A percentile compares a stretch with the other conserved stretches of the same genome.
These are phyloP conservation scores for Mycena leptocephala DNA, from an alignment of 768 basidiomycete genomes.

Conservation along the genomic window DNA sequence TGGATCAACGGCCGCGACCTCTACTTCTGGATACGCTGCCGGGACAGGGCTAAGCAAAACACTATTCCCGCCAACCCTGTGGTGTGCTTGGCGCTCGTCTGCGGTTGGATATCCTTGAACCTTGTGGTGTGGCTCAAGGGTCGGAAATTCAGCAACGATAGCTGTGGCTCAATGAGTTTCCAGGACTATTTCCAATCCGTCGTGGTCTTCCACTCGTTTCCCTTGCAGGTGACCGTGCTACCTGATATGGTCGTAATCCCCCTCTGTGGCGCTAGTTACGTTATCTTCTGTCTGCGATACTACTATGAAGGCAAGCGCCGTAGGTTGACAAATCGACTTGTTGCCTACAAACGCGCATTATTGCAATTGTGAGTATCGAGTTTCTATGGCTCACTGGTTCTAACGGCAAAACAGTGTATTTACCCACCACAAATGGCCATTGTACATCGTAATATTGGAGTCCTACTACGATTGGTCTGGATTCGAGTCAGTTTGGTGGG, in stretches of 20 bases:
- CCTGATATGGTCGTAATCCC: too few relatives aligned
- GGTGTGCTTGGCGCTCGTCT: neutral
- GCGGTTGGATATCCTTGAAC: neutral
- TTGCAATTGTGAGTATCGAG: neutral
- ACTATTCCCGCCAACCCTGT: neutral
- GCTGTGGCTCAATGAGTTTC: neutral
- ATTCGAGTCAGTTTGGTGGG: neutral
- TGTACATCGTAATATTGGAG: neutral
- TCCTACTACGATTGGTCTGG: neutral
- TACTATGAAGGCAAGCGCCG: too few relatives aligned
- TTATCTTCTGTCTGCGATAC: too few relatives aligned
- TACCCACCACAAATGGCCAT: neutral
- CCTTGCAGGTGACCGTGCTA: too few relatives aligned
- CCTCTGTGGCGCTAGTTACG: neutral
- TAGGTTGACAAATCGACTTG: too few relatives aligned
- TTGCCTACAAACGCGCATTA: too few relatives aligned
- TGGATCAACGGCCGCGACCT: too few relatives aligned
- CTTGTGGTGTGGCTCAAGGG: conserved; percentile 5
- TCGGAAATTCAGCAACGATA: neutral
- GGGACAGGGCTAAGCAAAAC: too few relatives aligned
- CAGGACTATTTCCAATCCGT: neutral
- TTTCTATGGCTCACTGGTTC: too few relatives aligned
- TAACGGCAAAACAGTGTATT: neutral
- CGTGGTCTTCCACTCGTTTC: too few relatives aligned
- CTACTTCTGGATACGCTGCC: too few relatives aligned